Base-by-base conservation (phyloP, 768 basidiomycete genomes). In the Hygrophoropsis aurantiaca region DNA sequence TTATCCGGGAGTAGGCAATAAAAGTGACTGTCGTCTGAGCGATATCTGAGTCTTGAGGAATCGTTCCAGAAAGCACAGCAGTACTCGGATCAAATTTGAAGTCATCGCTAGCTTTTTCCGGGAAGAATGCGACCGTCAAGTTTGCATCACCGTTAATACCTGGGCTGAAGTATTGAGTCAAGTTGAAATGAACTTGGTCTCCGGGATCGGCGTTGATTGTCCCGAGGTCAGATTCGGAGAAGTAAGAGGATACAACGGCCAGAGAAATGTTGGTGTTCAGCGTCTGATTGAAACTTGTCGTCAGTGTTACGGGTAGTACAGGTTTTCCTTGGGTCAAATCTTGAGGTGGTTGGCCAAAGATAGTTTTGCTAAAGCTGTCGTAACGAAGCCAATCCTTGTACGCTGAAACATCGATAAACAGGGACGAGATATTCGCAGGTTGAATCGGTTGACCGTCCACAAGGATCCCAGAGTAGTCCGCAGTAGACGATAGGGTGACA, bases 211-310 rank as follows among this genome's bases (percentile, higher is more conserved):
- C 76, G 40, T 78, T 67, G 40, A 86, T 67, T 18, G 81, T 72
- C 15, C 86, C 80, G 36, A 91, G 66, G 25, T 70, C 66, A 18
- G 80, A 69, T 18, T 70, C 52, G 10, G 77, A 69, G 69, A 97
- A 95, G 62, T 80, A 88, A 3, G 90, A 87, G 3, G 85, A 77
- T 8, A 85, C 80, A 18, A 90, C 62, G 21, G 78, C 78, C 51
- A 97, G 58, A 2, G 79, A 71, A 26, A 94, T 71, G 52, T 74
- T 82, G 16, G 85, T 82, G 16, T 73, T 65, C 49, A 90, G 55
- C 0, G 79, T 77, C 62, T 92, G 85, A 57, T 88, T 84, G 64
- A 85, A 83, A 15, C 71, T 62, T 2, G 87, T 78, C 18, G 67
- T 77, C 33, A 97, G 59, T 21, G 68, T 78, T 24, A 88, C 78